Base-by-base conservation (phyloP, 2,329 filamentous ascomycete species). In the Kalaharituber pfeilii region DNA sequence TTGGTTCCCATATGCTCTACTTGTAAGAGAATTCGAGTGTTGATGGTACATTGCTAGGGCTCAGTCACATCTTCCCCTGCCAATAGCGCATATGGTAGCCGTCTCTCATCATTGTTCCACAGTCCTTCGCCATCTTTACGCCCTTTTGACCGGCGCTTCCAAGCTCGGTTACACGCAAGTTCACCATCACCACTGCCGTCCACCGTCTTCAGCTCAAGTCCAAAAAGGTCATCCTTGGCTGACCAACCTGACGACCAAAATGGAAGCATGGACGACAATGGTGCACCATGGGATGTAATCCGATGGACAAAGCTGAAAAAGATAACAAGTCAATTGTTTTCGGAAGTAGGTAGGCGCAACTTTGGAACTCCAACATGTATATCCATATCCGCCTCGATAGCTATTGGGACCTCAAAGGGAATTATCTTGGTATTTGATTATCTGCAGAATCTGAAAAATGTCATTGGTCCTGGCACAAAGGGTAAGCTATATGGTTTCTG, bases 391-490 rank as follows among this genome's bases (percentile, higher is more conserved):
- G 84, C 88, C 2, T 80, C 81, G 7, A 93, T 98, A 63, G 85
- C 88, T 13, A 70, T 98, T 52, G 91, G 91, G 25, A 98, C 93
- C 0, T 85, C 86, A 2, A 96, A 94, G 68, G 91, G 93, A 53
- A 81, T 95, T 67, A 84, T 96, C 55, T 73, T 98, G 66, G 80
- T 96, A 56, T 98, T 98, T 71, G 93, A 98, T 71, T 96, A 95
- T 68, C 86, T 93, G 67, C 91, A 98, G 69, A 91, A 84, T 62
- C 72, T 96, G 55, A 95, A 94, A 69, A 82, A 84, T 63, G 94
- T 96, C 55, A 86, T 98, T 59, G 91, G 91, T 1, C 84, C 85
- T 28, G 88, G 89, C 29, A 94, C 88, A 0, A 94, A 91, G 75
- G 84, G 84, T 84, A 69, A 62, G 73, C 57, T 11, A 49, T 29